Base-by-base conservation (phyloP, 768 basidiomycete species). In the Boletus vermiculosoides region DNA sequence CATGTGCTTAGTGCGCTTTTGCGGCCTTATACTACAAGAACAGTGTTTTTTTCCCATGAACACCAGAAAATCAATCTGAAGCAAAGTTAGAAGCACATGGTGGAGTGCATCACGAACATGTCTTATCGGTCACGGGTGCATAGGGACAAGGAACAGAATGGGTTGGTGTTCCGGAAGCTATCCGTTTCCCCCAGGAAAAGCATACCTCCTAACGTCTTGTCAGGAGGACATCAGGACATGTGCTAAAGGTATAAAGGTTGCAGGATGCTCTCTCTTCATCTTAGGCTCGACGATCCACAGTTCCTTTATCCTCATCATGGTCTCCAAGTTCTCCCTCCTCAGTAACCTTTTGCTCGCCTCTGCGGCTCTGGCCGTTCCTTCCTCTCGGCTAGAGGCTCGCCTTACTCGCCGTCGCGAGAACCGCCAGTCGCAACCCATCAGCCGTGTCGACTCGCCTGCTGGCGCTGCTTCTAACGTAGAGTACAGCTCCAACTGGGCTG, bases 401-500 rank as follows among this genome's bases (percentile, higher is more conserved):
- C 56, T 57, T 51, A 46, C 59, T 41, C 65, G 57, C 34, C 65
- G 58, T 46, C 52, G 55, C 48, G 48, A 54, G 47, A 33, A 16
- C 25, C 59, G 56, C 36, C 66, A 57, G 41, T 59, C 63, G 3
- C 50, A 50, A 20, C 59, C 48, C n/a, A 13, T 50, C 28, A 51
- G 55, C 37, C 56, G 37, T 20, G 1, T 63, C 18, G 52, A 52
- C 5, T 20, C 42, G 4, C 13, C 48, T 33, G 37, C 33, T 13
- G 39, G 50, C 15, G 13, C 3, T 25, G 5, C 10, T 44, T 55
- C 52, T 25, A 45, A 66, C 36, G 54, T 56, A 30, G 30, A 50
- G 33, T 68, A 68, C 52, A 57, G 53, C 36, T n/a, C 25, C 22
- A 57, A 49, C 34, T 68, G 67, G 62, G 53, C 65, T 48, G 64